phyloP scores from a whole-genome alignment of 495 filamentous ascomycete genomes.

The Cryomyces antarcticus region DNA sequence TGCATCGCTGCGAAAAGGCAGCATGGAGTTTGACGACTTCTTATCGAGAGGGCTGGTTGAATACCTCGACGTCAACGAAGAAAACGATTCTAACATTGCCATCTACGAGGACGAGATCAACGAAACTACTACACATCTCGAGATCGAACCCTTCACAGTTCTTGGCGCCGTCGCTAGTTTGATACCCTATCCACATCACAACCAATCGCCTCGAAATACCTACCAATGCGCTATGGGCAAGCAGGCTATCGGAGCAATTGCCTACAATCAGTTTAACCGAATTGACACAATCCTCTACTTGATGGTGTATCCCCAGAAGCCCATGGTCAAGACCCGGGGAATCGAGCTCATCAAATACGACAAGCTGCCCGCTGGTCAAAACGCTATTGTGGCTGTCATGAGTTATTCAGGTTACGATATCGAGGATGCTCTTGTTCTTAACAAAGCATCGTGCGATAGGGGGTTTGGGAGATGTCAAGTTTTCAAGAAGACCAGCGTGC shows the following conservation, averaged over 20 bases:
- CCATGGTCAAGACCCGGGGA: conserved; percentile 88
- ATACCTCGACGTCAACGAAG: conserved; percentile 95
- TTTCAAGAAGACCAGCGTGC: conserved; percentile 33
- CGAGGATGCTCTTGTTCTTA: conserved; percentile 90
- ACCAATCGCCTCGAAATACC: conserved; percentile 95
- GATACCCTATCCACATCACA: conserved; percentile 97
- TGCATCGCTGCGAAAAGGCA: conserved; percentile 55
- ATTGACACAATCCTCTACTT: conserved; percentile 92
- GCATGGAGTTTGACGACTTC: conserved; percentile 81
- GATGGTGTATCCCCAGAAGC: conserved; percentile 94
- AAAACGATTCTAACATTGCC: conserved; percentile 86
- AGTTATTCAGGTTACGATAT: conserved; percentile 99
- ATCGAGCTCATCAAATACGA: conserved; percentile 97
- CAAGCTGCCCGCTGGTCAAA: conserved; percentile 89
- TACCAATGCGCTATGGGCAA: conserved; percentile 99
- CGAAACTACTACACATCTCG: conserved; percentile 68
- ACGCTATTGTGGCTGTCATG: conserved; percentile 95
- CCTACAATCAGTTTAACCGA: conserved; percentile 87
- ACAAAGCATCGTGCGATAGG: conserved; percentile 83
- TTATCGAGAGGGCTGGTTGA: conserved; percentile 74
- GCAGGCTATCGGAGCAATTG: conserved; percentile 95
- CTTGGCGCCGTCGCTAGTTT: conserved; percentile 93
- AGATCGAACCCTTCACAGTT: conserved; percentile 95
- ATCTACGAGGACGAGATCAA: conserved; percentile 69
- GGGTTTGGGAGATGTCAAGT: conserved; percentile 95